Evolutionary conservation across 2,329 filamentous ascomycete species (phyloP), one percentile per base, ranked within the genome.

Genomic region (Nigrospora oryzae): DNA sequence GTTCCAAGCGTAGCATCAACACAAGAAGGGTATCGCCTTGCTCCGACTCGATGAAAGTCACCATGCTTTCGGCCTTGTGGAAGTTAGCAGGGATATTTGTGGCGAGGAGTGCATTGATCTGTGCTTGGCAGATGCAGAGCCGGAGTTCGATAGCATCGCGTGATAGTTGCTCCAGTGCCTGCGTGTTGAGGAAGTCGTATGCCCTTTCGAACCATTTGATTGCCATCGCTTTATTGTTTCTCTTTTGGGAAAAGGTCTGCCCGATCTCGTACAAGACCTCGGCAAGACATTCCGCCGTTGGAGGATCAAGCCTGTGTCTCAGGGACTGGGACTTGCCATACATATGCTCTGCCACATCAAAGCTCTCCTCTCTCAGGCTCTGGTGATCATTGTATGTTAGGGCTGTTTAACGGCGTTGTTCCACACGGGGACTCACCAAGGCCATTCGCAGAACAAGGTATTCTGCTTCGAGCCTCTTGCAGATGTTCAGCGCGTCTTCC

Each of bases 291-390:
- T 90, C 84, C 2, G 74, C 69, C 2, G 71, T 71, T 2, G 62
- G 49, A 0, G 73, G 61, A 37, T 81, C 72, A 2, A 77, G 58
- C 1, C 43, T 55, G 17, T 55, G 56, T 34, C 53, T 61, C 11
- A 64, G 60, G n/a, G 49, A 65, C 53, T 67, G 64, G 2, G 79
- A 63, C 53, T 86, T 86, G 33, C 63, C 63, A 61, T 84, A 90
- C 71, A 93, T 80, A 60, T 88, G 80, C 44, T 95, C 87, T 28
- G 87, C 86, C 40, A 89, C 75, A 46, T 91, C 85, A 13, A 85
- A 69, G 36, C 83, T 77, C 36, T 78, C 72, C 56, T 89, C 82
- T 53, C 81, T 80, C 81, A 84, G 95, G 30, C 83, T 77, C 87
- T 91, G 49, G 19, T 33, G 41, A 5, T 11, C 11, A 35, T 13